Evolutionary conservation across 257 asterid species (phyloP).

Genomic region (Mitragyna speciosa): DNA sequence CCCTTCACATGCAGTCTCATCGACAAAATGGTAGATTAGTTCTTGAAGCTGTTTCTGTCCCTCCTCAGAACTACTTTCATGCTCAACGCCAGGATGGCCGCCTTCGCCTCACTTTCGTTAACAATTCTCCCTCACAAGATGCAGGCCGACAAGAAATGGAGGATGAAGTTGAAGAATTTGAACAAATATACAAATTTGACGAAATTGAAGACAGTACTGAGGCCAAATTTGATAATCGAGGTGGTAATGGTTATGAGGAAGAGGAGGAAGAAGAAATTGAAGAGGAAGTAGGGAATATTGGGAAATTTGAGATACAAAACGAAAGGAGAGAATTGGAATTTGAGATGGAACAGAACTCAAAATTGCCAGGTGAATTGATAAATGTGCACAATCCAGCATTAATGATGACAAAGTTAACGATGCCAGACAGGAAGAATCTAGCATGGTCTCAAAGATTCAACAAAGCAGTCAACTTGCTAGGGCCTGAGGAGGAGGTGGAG

Average conservation of each 20-base stretch:
- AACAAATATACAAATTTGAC: constrained; percentile 28
- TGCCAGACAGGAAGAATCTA: constrained; percentile 40
- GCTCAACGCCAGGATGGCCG: constrained; percentile 64
- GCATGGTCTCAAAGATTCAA: constrained; percentile 42
- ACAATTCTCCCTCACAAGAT: constrained; percentile 23
- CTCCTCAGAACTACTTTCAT: constrained; percentile 49
- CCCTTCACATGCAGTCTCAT: constrained; percentile 56
- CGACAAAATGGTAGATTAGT: constrained; percentile 66
- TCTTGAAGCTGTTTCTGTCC: constrained; percentile 61
- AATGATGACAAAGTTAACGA: constrained; percentile 44
- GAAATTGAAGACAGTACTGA: constrained; percentile 24
- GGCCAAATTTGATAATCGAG: constrained; percentile 10
- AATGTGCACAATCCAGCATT: constrained; percentile 41
- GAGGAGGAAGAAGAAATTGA: constrained; percentile 16
- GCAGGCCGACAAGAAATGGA: constrained; percentile 11
- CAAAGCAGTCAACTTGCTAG: constrained; percentile 22
- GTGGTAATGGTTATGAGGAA: constrained; percentile 13
- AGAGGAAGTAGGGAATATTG: neutral
- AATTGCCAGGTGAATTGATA: constrained; percentile 35
- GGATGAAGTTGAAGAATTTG: constrained; percentile 22
- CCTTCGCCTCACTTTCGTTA: constrained; percentile 52
- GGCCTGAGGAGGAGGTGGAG: constrained; percentile 11
- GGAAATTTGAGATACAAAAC: constrained; percentile 4
- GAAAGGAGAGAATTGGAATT: constrained; percentile 9
- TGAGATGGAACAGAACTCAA: constrained; percentile 27